Evolutionary conservation across 768 basidiomycete species (phyloP), one percentile per base, ranked within the genome.

Genomic region (Podaxis pistillaris): DNA sequence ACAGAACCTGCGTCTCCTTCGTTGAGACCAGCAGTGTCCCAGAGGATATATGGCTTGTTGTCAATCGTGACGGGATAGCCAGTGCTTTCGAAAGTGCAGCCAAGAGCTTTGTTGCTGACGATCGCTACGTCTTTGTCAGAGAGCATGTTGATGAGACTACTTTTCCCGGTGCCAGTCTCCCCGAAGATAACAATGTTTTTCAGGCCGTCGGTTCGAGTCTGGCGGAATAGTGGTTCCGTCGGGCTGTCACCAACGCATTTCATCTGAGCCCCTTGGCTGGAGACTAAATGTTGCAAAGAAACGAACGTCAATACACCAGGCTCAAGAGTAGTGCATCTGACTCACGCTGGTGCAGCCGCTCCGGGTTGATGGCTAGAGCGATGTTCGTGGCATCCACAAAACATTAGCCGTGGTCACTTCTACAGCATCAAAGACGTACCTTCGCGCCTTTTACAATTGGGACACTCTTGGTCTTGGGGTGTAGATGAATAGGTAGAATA

Each of bases 101-200:
- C 75, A 0, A 67, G 55, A 0, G 74, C 71, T 4, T 70, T 66
- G 58, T 71, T 73, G 13, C 76, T 78, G 13, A 73, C 71, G 0
- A 54, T 54, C 28, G 78, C 78, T 26, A 70, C 51, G 0, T 67
- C 57, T 1, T 55, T 30, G 36, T 72, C 70, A 59, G 70, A 69
- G 51, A 82, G 67, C 74, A 79, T 74, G 67, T 80, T 78, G 57
- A 81, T 68, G 61, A 79, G 67, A 24, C 76, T 79, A 67, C 79
- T 77, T 63, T 82, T 80, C 63, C 72, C 73, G n/a, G 65, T 62
- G 17, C 79, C 79, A 0, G 77, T 73, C 58, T 81, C 76, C 0
- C 80, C 79, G 53, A 81, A 81, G 38, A 81, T 60, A 17, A 81
- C 67, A 51, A 80, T 58, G 47, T 76, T 78, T 6, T 51, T 51